These are phyloP conservation scores for Apiotrichum mycotoxinovorans DNA, from an alignment of 1,284 basidiomycete genomes.

Conservation along the genomic window DNA sequence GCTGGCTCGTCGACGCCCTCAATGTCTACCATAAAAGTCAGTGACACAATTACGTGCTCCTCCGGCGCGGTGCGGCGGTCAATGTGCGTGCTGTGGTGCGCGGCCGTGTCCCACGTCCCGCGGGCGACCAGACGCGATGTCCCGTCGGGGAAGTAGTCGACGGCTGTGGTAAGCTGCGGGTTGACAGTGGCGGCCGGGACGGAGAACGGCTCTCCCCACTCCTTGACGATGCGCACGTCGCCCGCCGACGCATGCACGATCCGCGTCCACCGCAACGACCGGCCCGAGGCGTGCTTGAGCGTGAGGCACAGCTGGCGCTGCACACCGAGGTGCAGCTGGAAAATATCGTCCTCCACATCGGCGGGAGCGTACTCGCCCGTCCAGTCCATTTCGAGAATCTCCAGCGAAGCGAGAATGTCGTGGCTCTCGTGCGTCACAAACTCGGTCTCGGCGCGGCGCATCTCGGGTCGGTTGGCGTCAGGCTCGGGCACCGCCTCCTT, in stretches of 20 bases:
- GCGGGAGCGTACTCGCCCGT: conserved; percentile 81
- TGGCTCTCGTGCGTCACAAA: conserved; percentile 84
- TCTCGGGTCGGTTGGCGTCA: conserved; percentile 54
- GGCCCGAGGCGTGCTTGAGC: conserved; percentile 82
- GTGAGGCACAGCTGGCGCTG: conserved; percentile 77
- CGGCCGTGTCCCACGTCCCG: conserved; percentile 87
- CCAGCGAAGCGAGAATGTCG: conserved; percentile 80
- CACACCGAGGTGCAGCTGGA: conserved; percentile 86
- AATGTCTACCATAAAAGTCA: conserved; percentile 75
- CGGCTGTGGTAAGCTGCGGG: conserved; percentile 62
- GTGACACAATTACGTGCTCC: conserved; percentile 73
- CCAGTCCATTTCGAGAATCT: conserved; percentile 79
- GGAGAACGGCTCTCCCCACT: conserved; percentile 68
- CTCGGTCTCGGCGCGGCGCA: conserved; percentile 86
- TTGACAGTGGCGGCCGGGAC: conserved; percentile 63
- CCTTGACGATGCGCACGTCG: conserved; percentile 79
- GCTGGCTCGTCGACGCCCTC: conserved; percentile 78
- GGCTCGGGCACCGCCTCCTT: conserved; percentile 8
- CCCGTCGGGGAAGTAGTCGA: conserved; percentile 76
- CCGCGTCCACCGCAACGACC: conserved; percentile 78
- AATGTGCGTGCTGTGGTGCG: conserved; percentile 80
- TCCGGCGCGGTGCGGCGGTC: conserved; percentile 76
- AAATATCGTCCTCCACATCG: conserved; percentile 77
- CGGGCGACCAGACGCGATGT: conserved; percentile 66
- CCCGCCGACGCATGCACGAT: conserved; percentile 53